These are phyloP conservation scores for Leptographium lundbergii DNA, from an alignment of 2,329 filamentous ascomycete species.

Conservation along the genomic window DNA sequence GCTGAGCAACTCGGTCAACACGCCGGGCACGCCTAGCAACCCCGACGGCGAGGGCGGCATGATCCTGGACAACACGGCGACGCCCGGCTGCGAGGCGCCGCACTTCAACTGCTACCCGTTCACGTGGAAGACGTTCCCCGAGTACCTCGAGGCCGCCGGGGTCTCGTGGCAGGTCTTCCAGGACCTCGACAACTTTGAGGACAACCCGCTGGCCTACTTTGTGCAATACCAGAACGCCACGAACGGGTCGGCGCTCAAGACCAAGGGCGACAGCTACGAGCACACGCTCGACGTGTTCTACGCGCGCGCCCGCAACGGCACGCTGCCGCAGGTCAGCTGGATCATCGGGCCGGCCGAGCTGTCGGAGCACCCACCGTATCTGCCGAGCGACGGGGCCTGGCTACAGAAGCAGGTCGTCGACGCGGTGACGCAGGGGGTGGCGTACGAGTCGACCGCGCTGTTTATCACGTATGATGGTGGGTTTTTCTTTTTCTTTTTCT, in stretches of 20 bases:
- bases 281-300: conserved; percentile 16
- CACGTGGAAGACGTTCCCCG: conserved; percentile 32
- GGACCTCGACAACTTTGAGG: conserved; percentile 31
- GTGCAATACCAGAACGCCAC: conserved; percentile 29
- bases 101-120: conserved; percentile 31
- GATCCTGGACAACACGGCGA: conserved; percentile 34
- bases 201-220: conserved; percentile 35
- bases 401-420: conserved; percentile 39
- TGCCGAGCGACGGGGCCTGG: conserved; percentile 41
- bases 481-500: not conserved
- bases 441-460: conserved; percentile 33
- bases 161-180: conserved; percentile 34
- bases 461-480: conserved; percentile 25
- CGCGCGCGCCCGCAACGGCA: conserved; percentile 28
- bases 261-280: conserved; percentile 25
- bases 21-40: conserved; percentile 30
- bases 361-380: conserved; percentile 40
- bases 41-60: conserved; percentile 26
- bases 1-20: conserved; percentile 37
- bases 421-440: conserved; percentile 33
- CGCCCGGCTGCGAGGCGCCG: conserved; percentile 26
- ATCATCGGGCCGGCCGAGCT: conserved; percentile 35
- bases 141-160: conserved; percentile 26
- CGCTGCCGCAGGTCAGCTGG: conserved; percentile 31
- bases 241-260: conserved; percentile 20